These are phyloP conservation scores for Triglochin maritima DNA, from an alignment of 106 monocot species.

Conservation along the genomic window DNA sequence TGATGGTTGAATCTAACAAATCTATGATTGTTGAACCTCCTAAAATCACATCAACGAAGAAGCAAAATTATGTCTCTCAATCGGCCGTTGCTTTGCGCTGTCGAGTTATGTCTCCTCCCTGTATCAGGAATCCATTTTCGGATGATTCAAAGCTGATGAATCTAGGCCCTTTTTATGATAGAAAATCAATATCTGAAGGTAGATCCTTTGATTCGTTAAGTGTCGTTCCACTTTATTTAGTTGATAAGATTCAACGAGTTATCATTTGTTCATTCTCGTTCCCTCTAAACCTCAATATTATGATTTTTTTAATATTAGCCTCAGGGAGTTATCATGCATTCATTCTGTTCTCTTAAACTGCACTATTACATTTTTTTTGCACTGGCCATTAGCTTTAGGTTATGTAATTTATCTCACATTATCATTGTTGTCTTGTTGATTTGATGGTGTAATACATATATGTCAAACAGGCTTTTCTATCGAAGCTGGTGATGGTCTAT, in stretches of 20 bases:
- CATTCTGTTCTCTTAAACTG: too few species aligned
- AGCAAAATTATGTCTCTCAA: conserved; percentile 54
- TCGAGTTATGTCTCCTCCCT: conserved; percentile 87
- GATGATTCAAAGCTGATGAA: conserved; percentile 22
- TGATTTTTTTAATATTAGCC: too few species aligned
- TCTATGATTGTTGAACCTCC: neutral
- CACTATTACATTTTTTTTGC: too few species aligned
- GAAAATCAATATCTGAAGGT: conserved; percentile 57
- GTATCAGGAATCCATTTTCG: conserved; percentile 87
- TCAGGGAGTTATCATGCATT: too few species aligned
- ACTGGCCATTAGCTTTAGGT: too few species aligned
- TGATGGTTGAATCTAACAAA: neutral
- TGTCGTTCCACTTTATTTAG: neutral
- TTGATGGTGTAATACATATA: too few species aligned
- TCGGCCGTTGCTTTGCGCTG: conserved; percentile 84
- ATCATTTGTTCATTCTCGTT: too few species aligned
- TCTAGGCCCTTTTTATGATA: conserved; percentile 46
- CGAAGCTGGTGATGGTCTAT: conserved; percentile 45
- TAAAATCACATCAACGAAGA: conserved; percentile 34
- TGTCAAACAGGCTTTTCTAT: too few species aligned
- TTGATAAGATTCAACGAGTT: neutral
- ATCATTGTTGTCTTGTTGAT: too few species aligned
- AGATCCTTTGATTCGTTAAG: neutral
- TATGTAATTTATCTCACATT: too few species aligned
- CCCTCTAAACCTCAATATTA: too few species aligned